Conservation (phyloP, 345 rosid genomes). For the Dipteronia sinensis region DNA sequence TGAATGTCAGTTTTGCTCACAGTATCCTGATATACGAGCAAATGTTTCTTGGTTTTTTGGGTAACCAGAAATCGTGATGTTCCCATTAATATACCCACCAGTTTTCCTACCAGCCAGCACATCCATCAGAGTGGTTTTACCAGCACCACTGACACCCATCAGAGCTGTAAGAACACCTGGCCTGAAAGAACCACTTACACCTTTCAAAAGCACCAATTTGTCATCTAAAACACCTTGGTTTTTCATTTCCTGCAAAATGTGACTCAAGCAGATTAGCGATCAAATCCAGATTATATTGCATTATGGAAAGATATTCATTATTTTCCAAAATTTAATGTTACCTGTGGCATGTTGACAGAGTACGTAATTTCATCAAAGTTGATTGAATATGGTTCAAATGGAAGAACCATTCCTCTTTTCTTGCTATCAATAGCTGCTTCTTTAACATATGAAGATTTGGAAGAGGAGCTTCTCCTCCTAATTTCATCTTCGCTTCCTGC, state of each 20-base stretch:
- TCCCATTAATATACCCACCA: slow-evolving; percentile 47
- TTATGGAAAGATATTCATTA: not conserved
- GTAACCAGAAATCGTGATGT: slow-evolving; percentile 44
- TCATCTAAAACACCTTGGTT: no score
- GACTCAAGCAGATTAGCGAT: not conserved
- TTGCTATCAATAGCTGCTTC: not conserved
- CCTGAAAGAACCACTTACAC: slow-evolving; percentile 24
- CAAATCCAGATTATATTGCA: not conserved
- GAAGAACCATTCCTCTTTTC: slow-evolving; percentile 48
- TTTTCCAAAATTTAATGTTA: not conserved
- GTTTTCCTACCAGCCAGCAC: slow-evolving; percentile 58
- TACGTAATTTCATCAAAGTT: slow-evolving; percentile 39
- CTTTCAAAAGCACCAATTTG: no score
- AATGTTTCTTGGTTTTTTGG: slow-evolving; percentile 54
- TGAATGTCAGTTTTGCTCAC: slow-evolving; percentile 59
- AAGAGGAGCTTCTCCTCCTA: not conserved
- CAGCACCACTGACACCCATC: slow-evolving; percentile 56
- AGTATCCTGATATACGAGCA: slow-evolving; percentile 51
- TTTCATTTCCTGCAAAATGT: no score
- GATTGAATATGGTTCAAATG: slow-evolving; percentile 44
- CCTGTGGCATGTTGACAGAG: slow-evolving; percentile 39
- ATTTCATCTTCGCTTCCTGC: no score
- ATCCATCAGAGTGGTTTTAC: slow-evolving; percentile 58
- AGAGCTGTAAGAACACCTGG: slow-evolving; percentile 59
- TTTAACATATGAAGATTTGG: no score